These are phyloP conservation scores for Penicillium sp. DNA, from an alignment of 2,329 filamentous ascomycete species.

Conservation along the genomic window DNA sequence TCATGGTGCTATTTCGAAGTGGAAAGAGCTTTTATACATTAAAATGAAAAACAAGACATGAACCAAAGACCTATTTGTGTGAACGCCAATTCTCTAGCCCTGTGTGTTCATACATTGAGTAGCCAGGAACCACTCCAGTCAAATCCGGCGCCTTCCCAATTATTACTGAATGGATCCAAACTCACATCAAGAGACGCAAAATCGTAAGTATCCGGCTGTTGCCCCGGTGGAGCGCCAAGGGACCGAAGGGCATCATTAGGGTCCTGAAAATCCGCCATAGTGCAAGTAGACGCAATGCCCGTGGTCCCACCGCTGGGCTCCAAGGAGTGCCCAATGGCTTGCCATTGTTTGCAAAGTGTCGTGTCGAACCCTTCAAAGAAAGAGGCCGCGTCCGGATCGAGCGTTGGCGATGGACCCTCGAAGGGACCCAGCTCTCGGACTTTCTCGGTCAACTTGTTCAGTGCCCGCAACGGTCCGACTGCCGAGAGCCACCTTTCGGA, in stretches of 20 bases:
- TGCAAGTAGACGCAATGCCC: conserved; percentile 10
- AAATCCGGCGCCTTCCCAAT: conserved; percentile 25
- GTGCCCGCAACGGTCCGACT: conserved; percentile 19
- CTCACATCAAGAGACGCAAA: conserved; percentile 15
- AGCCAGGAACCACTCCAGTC: conserved; percentile 27
- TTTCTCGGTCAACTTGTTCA: conserved; percentile 25
- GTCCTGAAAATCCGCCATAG: conserved; percentile 19
- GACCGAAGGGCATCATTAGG: conserved; percentile 4
- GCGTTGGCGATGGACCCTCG: conserved; percentile 12
- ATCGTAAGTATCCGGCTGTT: conserved; percentile 9
- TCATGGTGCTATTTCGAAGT: not conserved
- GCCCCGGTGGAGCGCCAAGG: conserved; percentile 11
- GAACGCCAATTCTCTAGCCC: not conserved
- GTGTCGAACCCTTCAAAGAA: conserved; percentile 24
- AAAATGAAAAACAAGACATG: not conserved
- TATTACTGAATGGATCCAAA: conserved; percentile 18
- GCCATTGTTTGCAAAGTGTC: conserved; percentile 23
- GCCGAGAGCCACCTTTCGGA: conserved; percentile 27
- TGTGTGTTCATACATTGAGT: conserved; percentile 14
- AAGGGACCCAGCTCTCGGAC: conserved; percentile 20
- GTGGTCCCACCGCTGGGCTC: conserved; percentile 1
- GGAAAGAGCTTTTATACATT: not conserved
- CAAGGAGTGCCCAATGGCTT: conserved; percentile 15
- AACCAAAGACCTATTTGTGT: not conserved
- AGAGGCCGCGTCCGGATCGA: conserved; percentile 17